These are phyloP conservation scores for Kalaharituber pfeilii DNA, from an alignment of 2,329 filamentous ascomycete genomes.

Conservation along the genomic window DNA sequence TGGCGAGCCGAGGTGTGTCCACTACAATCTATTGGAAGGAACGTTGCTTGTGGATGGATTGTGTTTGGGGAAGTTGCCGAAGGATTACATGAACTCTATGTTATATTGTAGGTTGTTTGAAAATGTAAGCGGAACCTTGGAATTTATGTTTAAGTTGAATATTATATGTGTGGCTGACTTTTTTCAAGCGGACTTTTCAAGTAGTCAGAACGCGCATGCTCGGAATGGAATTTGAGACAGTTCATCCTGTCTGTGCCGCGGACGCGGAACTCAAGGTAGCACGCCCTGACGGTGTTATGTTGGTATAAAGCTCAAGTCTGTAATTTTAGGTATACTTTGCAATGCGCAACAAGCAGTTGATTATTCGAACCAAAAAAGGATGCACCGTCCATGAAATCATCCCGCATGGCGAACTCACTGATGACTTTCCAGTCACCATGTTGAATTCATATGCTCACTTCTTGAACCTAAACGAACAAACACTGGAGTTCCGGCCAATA, in stretches of 20 bases:
- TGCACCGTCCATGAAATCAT: neutral
- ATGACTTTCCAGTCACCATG: neutral
- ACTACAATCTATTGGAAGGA: constrained; percentile 36
- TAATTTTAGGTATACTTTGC: neutral
- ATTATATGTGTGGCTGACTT: constrained; percentile 34
- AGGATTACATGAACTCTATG: constrained; percentile 28
- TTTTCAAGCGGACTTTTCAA: neutral
- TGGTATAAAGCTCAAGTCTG: neutral
- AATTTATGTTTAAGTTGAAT: constrained; percentile 26
- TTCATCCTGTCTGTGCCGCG: neutral
- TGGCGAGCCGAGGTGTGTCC: constrained; percentile 23
- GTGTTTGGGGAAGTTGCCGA: constrained; percentile 34
- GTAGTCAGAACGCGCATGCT: neutral
- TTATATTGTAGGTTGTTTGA: constrained; percentile 33
- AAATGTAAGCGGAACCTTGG: constrained; percentile 27
- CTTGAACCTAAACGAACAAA: neutral
- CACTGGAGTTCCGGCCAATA: neutral
- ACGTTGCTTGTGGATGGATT: constrained; percentile 37
- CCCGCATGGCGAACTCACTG: neutral
- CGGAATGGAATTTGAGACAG: neutral
- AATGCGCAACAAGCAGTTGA: neutral
- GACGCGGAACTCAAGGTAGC: neutral
- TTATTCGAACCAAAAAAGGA: neutral
- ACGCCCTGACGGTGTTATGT: neutral
- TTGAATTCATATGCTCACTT: neutral